Conservation (phyloP, 2,329 filamentous ascomycete genomes). For the Lachnellula cervina region DNA sequence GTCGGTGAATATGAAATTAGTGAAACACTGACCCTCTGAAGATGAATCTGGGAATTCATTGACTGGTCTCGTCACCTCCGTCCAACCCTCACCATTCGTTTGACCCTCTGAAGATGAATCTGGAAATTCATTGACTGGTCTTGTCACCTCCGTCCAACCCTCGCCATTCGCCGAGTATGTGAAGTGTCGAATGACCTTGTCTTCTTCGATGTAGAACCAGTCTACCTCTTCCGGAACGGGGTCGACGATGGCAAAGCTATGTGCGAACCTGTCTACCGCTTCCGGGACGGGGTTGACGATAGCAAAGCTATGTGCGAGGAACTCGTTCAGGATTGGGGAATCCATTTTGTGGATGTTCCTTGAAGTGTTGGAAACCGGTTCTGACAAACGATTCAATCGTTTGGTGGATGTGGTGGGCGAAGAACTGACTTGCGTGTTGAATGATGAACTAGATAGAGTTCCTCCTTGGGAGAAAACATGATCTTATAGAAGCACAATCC, state of each 20-base stretch:
- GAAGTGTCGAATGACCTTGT: not conserved
- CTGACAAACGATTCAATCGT: no score
- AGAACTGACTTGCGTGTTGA: not conserved
- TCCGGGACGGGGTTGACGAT: not conserved
- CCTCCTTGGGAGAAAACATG: no score
- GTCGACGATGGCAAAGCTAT: not conserved
- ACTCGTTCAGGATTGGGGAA: not conserved
- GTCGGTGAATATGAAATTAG: not conserved
- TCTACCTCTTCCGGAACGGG: not conserved
- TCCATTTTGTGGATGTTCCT: not conserved
- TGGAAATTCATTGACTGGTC: not conserved
- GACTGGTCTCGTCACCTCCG: not conserved
- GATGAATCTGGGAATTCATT: not conserved
- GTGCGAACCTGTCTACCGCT: not conserved
- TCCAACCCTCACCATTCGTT: not conserved
- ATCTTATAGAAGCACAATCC: no score
- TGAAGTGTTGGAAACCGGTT: not conserved
- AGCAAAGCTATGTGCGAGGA: not conserved
- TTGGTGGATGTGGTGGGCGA: not conserved
- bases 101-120: not conserved
- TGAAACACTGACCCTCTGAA: not conserved
- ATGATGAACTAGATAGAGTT: not conserved
- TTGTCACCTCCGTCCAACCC: not conserved
- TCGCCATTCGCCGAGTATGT: not conserved
- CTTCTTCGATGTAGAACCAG: not conserved